phyloP scores from a whole-genome alignment of 2,329 filamentous ascomycete species.

The Calonectria multiphialidica region DNA sequence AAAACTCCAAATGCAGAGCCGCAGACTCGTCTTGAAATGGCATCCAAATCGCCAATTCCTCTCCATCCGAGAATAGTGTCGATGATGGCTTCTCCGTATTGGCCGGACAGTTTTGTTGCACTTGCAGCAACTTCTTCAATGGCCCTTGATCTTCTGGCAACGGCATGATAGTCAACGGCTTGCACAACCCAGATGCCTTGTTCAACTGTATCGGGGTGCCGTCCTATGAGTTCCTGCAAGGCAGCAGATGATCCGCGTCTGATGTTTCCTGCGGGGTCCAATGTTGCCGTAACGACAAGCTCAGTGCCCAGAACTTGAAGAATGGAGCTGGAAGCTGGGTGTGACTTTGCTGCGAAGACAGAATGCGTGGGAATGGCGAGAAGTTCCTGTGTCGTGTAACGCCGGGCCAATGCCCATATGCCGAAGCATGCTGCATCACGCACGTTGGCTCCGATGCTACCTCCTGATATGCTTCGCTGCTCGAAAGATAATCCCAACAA shows the following conservation, averaged over 20 bases:
- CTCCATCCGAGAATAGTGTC: conserved; percentile 85
- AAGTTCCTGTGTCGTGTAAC: conserved; percentile 86
- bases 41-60: conserved; percentile 85
- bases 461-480: conserved; percentile 87
- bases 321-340: conserved; percentile 60
- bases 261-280: conserved; percentile 95
- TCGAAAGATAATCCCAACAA: conserved; percentile 88
- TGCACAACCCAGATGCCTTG: conserved; percentile 91
- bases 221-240: conserved; percentile 91
- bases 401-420: conserved; percentile 90
- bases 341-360: conserved; percentile 54
- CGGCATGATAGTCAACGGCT: conserved; percentile 90
- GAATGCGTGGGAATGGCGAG: conserved; percentile 68
- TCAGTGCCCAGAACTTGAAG: conserved; percentile 85
- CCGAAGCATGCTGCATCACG: conserved; percentile 97
- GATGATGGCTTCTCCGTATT: conserved; percentile 78
- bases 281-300: conserved; percentile 82
- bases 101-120: conserved; percentile 75
- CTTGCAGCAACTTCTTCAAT: conserved; percentile 81
- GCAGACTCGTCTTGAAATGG: conserved; percentile 77
- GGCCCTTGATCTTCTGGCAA: conserved; percentile 87
- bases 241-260: conserved; percentile 92
- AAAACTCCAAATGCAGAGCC: conserved; percentile 77
- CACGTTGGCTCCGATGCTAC: conserved; percentile 88
- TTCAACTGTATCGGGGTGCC: conserved; percentile 87